Evolutionary conservation across 2,329 filamentous ascomycete genomes (phyloP).

Genomic region (Neoascochyta sp.): DNA sequence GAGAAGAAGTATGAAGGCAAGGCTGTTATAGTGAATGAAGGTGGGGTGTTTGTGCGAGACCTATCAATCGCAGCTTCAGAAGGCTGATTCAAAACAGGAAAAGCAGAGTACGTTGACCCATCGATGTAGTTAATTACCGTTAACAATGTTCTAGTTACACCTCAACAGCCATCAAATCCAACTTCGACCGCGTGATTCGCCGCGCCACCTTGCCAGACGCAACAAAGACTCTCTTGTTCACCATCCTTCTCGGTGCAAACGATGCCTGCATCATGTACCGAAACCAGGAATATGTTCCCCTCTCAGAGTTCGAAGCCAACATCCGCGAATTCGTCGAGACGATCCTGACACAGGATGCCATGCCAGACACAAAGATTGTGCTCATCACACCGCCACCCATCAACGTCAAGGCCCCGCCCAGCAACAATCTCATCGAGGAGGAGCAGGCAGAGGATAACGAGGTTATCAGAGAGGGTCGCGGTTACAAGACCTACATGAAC

Average conservation of each 20-base stretch:
- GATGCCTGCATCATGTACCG: slow-evolving; percentile 33
- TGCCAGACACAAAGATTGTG: slow-evolving; percentile 34
- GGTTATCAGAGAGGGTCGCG: slow-evolving; percentile 13
- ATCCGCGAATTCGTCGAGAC: slow-evolving; percentile 36
- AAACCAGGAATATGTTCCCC: slow-evolving; percentile 26
- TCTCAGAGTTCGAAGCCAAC: slow-evolving; percentile 33
- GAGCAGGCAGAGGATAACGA: slow-evolving; percentile 6
- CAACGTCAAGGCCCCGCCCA: slow-evolving; percentile 18
- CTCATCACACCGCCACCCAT: slow-evolving; percentile 40
- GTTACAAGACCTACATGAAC: slow-evolving; percentile 35
- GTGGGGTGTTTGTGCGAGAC: too few species aligned
- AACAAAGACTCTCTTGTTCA: slow-evolving; percentile 36
- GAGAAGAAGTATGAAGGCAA: slow-evolving; percentile 23
- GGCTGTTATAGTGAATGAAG: slow-evolving; percentile 29
- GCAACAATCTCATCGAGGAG: not conserved
- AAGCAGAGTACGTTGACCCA: slow-evolving; percentile 20
- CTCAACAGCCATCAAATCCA: slow-evolving; percentile 16
- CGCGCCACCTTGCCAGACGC: slow-evolving; percentile 15
- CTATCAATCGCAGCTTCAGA: too few species aligned
- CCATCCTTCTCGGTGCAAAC: slow-evolving; percentile 42
- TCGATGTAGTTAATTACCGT: too few species aligned
- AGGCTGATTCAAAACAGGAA: slow-evolving; percentile 9
- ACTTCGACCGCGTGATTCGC: slow-evolving; percentile 25
- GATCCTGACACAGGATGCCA: slow-evolving; percentile 29
- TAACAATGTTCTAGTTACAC: too few species aligned